A percentile compares a stretch with the other conserved stretches of the same genome.
Conservation (phyloP, 2,329 filamentous ascomycete species). For the Fusarium continuum region DNA sequence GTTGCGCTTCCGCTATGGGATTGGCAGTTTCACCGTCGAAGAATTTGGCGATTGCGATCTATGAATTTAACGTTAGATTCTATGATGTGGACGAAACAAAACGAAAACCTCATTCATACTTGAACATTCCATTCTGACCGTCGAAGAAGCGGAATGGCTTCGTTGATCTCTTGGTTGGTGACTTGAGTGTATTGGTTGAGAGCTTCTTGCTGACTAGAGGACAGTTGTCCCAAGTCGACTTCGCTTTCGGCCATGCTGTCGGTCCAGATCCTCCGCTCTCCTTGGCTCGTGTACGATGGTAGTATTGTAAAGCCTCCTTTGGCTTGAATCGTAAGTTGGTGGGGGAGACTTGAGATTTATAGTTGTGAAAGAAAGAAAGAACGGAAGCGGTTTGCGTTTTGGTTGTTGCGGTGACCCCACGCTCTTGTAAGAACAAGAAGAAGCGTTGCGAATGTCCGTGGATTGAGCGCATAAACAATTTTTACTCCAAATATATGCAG, state of each 20-base stretch:
- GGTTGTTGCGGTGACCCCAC: conserved; percentile 26
- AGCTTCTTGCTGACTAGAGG: conserved; percentile 79
- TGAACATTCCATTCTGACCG: conserved; percentile 97
- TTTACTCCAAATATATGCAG: neutral
- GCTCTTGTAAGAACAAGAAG: conserved; percentile 15
- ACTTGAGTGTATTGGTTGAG: conserved; percentile 90
- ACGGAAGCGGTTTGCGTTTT: neutral
- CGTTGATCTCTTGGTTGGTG: conserved; percentile 80
- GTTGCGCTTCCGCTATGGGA: conserved; percentile 76
- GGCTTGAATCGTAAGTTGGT: neutral
- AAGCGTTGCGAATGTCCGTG: neutral
- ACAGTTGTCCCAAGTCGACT: conserved; percentile 73
- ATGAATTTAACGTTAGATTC: conserved; percentile 19
- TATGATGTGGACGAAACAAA: neutral
- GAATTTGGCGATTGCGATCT: conserved; percentile 97
- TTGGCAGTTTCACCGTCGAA: conserved; percentile 95
- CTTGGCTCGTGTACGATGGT: neutral
- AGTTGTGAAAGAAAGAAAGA: neutral
- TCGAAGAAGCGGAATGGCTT: conserved; percentile 81
- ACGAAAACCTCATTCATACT: too few species aligned
- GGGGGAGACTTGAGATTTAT: neutral
- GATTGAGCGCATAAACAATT: neutral
- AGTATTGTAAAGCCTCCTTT: neutral
- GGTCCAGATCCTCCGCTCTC: neutral
- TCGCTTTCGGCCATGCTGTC: conserved; percentile 48